Conservation (phyloP, 2,329 filamentous ascomycete species). For the Dothidotthia symphoricarpi region DNA sequence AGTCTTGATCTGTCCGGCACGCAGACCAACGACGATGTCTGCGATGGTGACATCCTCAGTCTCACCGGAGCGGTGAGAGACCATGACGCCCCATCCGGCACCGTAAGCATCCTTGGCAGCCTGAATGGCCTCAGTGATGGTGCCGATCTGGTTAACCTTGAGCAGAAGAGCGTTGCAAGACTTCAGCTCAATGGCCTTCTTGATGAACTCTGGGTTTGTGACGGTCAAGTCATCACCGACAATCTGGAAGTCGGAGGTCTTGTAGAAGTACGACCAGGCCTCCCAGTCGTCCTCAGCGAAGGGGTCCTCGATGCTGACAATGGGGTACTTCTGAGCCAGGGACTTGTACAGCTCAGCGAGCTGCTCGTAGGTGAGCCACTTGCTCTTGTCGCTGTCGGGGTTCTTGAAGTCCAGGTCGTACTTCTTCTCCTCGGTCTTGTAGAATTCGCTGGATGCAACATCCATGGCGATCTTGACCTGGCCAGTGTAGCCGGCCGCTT, state of each 20-base stretch:
- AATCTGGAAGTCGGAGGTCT: conserved; percentile 97
- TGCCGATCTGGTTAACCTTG: conserved; percentile 99
- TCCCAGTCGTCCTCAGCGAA: conserved; percentile 99
- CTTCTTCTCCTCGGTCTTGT: conserved; percentile 94
- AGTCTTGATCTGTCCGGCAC: conserved; percentile 80
- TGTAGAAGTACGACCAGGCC: conserved; percentile 99
- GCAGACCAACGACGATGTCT: conserved; percentile 95
- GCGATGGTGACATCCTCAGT: conserved; percentile 99
- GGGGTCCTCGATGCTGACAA: conserved; percentile 97
- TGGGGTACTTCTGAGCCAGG: conserved; percentile 92
- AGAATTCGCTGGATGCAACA: conserved; percentile 98
- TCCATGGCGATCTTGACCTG: conserved; percentile 99
- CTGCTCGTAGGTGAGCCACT: conserved; percentile 99
- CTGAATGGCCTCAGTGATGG: conserved; percentile 97
- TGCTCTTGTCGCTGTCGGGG: conserved; percentile 89
- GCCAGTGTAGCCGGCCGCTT: conserved; percentile 92
- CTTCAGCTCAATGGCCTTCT: conserved; percentile 99
- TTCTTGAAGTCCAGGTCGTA: conserved; percentile 99
- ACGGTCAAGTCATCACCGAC: conserved; percentile 98
- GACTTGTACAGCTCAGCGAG: conserved; percentile 88
- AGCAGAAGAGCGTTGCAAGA: conserved; percentile 96
- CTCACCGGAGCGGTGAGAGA: conserved; percentile 98
- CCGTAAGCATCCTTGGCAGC: conserved; percentile 96
- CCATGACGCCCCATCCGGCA: conserved; percentile 98
- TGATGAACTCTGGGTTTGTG: conserved; percentile 98